Conservation (phyloP, 192 early-diverging fungal genomes). For the Entomortierella parvispora region DNA sequence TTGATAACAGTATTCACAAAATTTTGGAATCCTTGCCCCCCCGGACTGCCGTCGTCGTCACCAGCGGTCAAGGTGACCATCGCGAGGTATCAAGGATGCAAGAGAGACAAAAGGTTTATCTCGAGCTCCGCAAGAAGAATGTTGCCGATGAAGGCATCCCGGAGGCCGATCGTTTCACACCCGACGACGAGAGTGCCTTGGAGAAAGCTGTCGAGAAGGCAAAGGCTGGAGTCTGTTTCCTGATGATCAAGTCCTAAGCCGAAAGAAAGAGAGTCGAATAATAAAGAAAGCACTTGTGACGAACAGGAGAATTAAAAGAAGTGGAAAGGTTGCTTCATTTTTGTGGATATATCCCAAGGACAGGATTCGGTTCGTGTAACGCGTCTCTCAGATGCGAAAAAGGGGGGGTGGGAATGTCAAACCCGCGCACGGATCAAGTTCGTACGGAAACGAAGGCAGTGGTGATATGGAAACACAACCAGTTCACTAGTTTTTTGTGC, state of each 20-base stretch:
- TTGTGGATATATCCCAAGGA: too few species aligned
- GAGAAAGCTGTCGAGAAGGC: constrained; percentile 37
- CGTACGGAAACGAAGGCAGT: too few species aligned
- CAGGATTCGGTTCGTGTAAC: too few species aligned
- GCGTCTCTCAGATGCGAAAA: too few species aligned
- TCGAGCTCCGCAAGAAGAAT: constrained; percentile 26
- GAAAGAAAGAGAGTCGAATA: too few species aligned
- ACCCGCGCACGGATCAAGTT: too few species aligned
- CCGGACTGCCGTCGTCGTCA: constrained; percentile 49
- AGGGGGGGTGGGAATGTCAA: too few species aligned
- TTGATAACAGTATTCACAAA: constrained; percentile 45
- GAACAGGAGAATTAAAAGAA: too few species aligned
- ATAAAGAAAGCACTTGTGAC: too few species aligned
- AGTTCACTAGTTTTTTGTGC: too few species aligned
- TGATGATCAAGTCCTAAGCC: constrained; percentile 20
- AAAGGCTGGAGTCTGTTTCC: constrained; percentile 37
- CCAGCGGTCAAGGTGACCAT: constrained; percentile 54
- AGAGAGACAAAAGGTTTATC: constrained; percentile 42
- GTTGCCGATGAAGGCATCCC: constrained; percentile 27
- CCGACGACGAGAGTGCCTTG: constrained; percentile 29
- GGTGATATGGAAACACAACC: too few species aligned
- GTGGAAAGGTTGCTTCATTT: too few species aligned
- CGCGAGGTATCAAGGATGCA: constrained; percentile 44
- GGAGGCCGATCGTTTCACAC: constrained; percentile 32
- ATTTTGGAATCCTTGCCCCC: constrained; percentile 46